Evolutionary conservation across 352 stramenopile species (phyloP).

Genomic region (Phytophthora brassicae): DNA sequence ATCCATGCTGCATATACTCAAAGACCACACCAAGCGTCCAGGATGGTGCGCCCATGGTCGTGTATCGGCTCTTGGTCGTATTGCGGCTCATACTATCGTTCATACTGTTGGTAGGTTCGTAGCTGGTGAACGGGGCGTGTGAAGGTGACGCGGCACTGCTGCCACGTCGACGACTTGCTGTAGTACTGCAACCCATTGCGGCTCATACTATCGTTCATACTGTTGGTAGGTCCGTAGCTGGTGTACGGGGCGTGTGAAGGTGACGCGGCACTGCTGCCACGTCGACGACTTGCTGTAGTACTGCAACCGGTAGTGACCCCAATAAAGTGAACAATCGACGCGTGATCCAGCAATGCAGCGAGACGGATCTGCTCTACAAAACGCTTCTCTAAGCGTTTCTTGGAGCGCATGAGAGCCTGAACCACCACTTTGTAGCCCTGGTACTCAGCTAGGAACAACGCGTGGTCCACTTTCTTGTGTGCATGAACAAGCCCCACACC

Average conservation of each 20-base stretch:
- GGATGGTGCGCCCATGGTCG: slow-evolving; percentile 34
- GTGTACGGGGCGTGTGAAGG: slow-evolving; percentile 5
- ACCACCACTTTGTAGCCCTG: slow-evolving; percentile 72
- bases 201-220: slow-evolving; percentile 27
- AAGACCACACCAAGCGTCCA: slow-evolving; percentile 77
- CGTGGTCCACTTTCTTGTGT: slow-evolving; percentile 28
- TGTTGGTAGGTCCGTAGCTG: slow-evolving; percentile 1
- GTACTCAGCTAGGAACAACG: slow-evolving; percentile 65
- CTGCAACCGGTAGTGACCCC: slow-evolving; percentile 63
- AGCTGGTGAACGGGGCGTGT: slow-evolving; percentile 11
- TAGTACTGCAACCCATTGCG: slow-evolving; percentile 55
- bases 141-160: slow-evolving; percentile 19
- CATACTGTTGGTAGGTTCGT: slow-evolving; percentile 17
- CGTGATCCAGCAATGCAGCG: slow-evolving; percentile 58
- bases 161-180: slow-evolving; percentile 30
- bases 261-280: slow-evolving; percentile 25
- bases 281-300: slow-evolving; percentile 33
- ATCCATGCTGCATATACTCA: slow-evolving; percentile 74
- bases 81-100: slow-evolving; percentile 13
- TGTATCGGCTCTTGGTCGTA: slow-evolving; percentile 26
- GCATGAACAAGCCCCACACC: slow-evolving; percentile 24
- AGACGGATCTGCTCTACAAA: slow-evolving; percentile 75
- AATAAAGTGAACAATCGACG: slow-evolving; percentile 80
- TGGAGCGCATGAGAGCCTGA: slow-evolving; percentile 54
- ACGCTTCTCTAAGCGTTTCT: slow-evolving; percentile 51